Evolutionary conservation across 208 protist genomes (phyloP).

Genomic region (Trypanosoma platydactyli): DNA sequence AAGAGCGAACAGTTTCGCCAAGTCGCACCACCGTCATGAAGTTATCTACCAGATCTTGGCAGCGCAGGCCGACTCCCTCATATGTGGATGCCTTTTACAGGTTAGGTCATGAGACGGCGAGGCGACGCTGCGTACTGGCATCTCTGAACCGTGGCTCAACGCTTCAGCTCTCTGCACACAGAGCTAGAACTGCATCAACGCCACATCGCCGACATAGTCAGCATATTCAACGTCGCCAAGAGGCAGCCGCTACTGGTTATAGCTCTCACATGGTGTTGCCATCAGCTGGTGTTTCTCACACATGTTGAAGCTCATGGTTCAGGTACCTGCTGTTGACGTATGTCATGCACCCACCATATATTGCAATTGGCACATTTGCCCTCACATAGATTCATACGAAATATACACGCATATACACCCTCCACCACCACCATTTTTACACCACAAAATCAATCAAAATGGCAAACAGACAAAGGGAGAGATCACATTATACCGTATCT

Average conservation of each 20-base stretch:
- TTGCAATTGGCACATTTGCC: background rate
- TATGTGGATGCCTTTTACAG: conserved; percentile 54
- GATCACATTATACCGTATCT: background rate
- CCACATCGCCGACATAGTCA: conserved; percentile 11
- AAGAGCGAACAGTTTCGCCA: background rate
- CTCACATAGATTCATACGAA: background rate
- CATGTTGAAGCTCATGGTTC: conserved; percentile 19
- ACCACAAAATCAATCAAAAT: background rate
- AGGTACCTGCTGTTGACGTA: conserved; percentile 12
- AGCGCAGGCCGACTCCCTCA: conserved; percentile 24
- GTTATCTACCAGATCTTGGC: background rate
- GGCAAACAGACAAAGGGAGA: background rate
- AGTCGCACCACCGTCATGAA: background rate
- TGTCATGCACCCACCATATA: background rate
- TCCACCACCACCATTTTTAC: background rate
- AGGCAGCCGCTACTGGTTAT: background rate
- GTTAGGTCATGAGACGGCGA: conserved; percentile 20
- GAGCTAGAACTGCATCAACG: background rate
- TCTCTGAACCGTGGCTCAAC: conserved; percentile 3
- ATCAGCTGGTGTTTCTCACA: conserved; percentile 3
- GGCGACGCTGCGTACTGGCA: conserved; percentile 22
- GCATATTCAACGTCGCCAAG: conserved; percentile 4
- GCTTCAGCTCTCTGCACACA: conserved; percentile 4
- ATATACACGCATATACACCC: background rate
- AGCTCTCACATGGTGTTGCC: background rate